Percentiles rank a stretch among this genome's conserved stretches.
Conservation (phyloP, 192 early-diverging fungal genomes). For the Coemansia sp. region DNA sequence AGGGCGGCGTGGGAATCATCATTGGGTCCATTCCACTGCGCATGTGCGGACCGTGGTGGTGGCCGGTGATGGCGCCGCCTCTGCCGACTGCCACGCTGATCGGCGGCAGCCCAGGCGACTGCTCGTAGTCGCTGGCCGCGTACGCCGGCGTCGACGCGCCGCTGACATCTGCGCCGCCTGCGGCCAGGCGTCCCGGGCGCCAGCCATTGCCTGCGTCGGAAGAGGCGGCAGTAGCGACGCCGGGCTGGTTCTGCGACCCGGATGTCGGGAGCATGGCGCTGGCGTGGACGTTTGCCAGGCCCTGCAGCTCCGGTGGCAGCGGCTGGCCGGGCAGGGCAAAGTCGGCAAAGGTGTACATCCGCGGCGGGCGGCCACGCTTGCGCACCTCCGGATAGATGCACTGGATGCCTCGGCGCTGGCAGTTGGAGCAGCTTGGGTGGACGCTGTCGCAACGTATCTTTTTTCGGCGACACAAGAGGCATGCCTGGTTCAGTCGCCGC, state of each 20-base stretch:
- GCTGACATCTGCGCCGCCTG: constrained; percentile 14
- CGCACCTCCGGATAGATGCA: constrained; percentile 51
- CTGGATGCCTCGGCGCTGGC: constrained; percentile 44
- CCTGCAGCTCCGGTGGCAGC: constrained; percentile 42
- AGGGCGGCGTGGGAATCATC: constrained; percentile 28
- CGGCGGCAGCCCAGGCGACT: constrained; percentile 31
- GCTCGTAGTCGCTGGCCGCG: constrained; percentile 14
- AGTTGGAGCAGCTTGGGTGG: constrained; percentile 47
- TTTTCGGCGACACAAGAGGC: constrained; percentile 46
- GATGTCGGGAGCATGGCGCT: constrained; percentile 28
- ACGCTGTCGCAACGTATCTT: constrained; percentile 50
- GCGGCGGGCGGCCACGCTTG: constrained; percentile 45
- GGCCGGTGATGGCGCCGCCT: background rate
- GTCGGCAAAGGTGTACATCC: constrained; percentile 52
- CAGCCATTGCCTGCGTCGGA: constrained; percentile 4
- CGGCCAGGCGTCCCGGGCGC: background rate
- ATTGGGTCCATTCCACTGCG: constrained; percentile 13
- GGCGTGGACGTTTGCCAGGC: constrained; percentile 30
- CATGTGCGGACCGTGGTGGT: background rate
- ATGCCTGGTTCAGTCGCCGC: constrained; percentile 50
- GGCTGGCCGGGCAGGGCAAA: constrained; percentile 46
- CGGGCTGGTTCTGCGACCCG: background rate
- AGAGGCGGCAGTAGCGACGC: background rate
- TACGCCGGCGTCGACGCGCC: constrained; percentile 27
- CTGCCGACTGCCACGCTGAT: constrained; percentile 28